phyloP scores from a whole-genome alignment of 2,329 filamentous ascomycete species.

The Pseudocercospora fijiensis region DNA sequence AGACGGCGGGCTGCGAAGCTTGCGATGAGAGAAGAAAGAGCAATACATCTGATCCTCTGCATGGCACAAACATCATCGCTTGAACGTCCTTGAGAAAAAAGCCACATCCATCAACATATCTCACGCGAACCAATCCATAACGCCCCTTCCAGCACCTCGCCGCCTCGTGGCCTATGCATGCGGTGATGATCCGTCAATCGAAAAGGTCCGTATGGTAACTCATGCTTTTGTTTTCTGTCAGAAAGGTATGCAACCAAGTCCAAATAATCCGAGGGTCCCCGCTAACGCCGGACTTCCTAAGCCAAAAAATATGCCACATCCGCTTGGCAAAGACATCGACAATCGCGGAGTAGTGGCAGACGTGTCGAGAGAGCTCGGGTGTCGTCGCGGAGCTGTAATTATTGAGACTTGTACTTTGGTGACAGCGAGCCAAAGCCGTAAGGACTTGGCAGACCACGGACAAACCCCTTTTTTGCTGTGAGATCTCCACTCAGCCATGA shows the following conservation, averaged over 20 bases:
- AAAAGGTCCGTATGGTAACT: neutral
- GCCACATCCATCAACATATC: conserved; percentile 9
- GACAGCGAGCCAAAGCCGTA: neutral
- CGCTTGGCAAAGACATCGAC: neutral
- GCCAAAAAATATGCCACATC: neutral
- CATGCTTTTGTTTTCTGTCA: conserved; percentile 9
- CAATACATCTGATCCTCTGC: conserved; percentile 4
- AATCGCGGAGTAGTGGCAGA: neutral
- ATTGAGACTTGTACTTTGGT: neutral
- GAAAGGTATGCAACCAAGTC: conserved; percentile 9
- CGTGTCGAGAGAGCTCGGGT: neutral
- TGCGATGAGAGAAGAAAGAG: conserved; percentile 1
- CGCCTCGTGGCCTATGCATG: conserved; percentile 7
- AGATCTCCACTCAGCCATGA: neutral
- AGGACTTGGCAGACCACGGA: neutral
- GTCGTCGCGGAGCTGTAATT: neutral
- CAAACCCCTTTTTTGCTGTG: neutral
- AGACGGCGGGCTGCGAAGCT: neutral
- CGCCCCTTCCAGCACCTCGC: conserved; percentile 7
- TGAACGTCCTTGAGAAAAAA: conserved; percentile 10
- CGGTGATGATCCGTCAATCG: neutral
- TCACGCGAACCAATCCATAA: neutral
- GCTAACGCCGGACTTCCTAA: neutral
- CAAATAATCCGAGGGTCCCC: conserved; percentile 1
- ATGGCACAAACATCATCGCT: conserved; percentile 5